Conservation (phyloP, 1,139 yeast species). For the Geotrichum candidum region DNA sequence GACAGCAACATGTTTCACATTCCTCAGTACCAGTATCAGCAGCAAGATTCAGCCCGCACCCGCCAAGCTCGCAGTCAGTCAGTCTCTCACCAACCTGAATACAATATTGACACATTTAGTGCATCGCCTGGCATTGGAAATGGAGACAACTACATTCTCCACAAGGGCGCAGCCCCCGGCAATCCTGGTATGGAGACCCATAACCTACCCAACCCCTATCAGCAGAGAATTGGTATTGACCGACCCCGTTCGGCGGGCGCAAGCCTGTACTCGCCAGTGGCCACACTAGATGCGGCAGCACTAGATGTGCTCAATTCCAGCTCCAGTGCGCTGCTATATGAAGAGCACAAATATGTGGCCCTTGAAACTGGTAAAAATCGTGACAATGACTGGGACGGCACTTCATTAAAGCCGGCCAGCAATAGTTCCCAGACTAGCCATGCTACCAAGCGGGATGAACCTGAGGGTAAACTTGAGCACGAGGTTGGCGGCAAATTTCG, state of each 20-base stretch:
- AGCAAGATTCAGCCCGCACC: background rate
- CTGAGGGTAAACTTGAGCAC: background rate
- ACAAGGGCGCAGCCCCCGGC: background rate
- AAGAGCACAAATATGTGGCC: background rate
- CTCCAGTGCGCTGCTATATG: background rate
- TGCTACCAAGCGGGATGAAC: background rate
- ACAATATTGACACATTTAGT: background rate
- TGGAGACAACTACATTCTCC: background rate
- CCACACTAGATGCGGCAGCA: background rate
- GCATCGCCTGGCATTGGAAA: background rate
- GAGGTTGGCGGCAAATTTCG: background rate
- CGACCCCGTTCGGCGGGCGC: constrained; percentile 6
- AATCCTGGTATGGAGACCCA: background rate
- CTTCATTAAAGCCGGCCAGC: background rate
- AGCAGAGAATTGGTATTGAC: background rate
- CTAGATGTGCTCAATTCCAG: background rate
- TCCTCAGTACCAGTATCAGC: background rate
- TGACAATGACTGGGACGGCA: background rate
- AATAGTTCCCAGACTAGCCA: background rate
- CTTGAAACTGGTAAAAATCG: background rate
- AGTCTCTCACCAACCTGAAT: constrained; percentile 5
- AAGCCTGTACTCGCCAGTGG: background rate
- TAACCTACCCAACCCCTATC: background rate
- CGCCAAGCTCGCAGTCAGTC: constrained; percentile 6
- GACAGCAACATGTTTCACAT: background rate